Conservation (phyloP, 2,329 filamentous ascomycete genomes). For the Clathrospora elynae region DNA sequence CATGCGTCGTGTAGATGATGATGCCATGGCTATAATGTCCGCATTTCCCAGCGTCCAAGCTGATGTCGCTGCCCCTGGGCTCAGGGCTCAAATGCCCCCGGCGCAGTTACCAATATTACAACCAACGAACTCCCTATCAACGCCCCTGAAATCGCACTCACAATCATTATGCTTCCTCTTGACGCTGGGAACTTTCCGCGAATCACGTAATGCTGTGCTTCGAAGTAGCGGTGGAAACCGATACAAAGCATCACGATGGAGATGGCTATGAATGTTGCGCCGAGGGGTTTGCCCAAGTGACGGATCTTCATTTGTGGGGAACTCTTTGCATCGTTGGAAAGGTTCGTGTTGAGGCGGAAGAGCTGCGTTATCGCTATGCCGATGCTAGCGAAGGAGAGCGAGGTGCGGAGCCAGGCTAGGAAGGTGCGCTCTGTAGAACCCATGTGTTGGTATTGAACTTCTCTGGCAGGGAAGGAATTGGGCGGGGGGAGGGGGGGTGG, state of each 20-base stretch:
- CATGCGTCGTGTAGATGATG: too few relatives aligned
- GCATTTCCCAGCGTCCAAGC: too few relatives aligned
- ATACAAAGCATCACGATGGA: conserved; percentile 75
- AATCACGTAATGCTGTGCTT: conserved; percentile 79
- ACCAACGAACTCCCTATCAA: conserved; percentile 65
- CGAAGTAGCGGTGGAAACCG: conserved; percentile 79
- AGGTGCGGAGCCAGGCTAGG: conserved; percentile 82
- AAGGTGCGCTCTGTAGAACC: conserved; percentile 80
- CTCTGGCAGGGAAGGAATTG: background rate
- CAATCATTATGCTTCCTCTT: conserved; percentile 72
- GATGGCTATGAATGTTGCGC: conserved; percentile 76
- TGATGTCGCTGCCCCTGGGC: too few relatives aligned
- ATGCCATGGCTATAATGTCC: too few relatives aligned
- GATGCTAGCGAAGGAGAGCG: conserved; percentile 79
- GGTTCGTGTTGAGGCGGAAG: conserved; percentile 77
- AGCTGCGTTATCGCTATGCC: conserved; percentile 84
- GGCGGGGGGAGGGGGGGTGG: conserved; percentile 23
- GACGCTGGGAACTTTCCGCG: conserved; percentile 79
- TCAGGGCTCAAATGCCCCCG: conserved; percentile 51
- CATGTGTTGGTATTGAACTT: background rate
- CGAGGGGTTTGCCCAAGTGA: conserved; percentile 51
- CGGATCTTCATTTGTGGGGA: conserved; percentile 29
- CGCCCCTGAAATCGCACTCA: conserved; percentile 66
- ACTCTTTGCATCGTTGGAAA: conserved; percentile 35
- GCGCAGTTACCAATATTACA: conserved; percentile 63